Percentiles rank a stretch among this genome's conserved stretches.
These are phyloP conservation scores for Ulota crispa DNA, from an alignment of 225 moss, liverwort and hornwort genomes.

Conservation along the genomic window DNA sequence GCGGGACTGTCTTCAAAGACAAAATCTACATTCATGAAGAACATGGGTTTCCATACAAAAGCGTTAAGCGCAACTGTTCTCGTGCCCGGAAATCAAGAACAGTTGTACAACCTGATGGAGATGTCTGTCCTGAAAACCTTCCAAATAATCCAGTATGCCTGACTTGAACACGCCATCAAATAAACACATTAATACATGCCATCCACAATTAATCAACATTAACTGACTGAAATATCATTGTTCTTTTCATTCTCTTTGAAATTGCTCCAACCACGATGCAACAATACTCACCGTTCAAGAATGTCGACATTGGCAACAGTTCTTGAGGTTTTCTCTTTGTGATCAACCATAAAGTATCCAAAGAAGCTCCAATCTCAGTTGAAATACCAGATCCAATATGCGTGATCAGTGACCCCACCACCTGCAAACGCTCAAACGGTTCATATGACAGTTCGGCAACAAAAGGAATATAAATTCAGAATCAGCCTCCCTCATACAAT, in stretches of 20 bases:
- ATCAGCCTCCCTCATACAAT: background rate
- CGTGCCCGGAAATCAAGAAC: constrained; percentile 9
- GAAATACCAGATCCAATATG: constrained; percentile 84
- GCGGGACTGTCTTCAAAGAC: background rate
- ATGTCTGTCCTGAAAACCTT: constrained; percentile 72
- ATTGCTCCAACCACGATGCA: background rate
- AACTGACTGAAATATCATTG: background rate
- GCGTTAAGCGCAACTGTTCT: background rate
- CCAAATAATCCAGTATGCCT: constrained; percentile 86
- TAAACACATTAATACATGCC: background rate
- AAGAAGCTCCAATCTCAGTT: constrained; percentile 71
- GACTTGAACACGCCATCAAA: constrained; percentile 14
- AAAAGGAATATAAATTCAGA: background rate
- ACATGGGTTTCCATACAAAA: background rate
- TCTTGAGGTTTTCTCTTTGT: constrained; percentile 63
- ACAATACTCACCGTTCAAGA: constrained; percentile 71
- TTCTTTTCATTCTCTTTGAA: constrained; percentile 4
- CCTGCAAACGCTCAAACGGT: constrained; percentile 42
- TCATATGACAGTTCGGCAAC: background rate
- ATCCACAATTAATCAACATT: constrained; percentile 9
- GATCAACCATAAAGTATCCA: constrained; percentile 72
- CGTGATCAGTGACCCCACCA: constrained; percentile 78
- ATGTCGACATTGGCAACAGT: constrained; percentile 79
- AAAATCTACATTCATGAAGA: background rate
- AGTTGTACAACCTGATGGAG: constrained; percentile 65